These are phyloP conservation scores for Trichomonas vaginalis DNA, from an alignment of 208 protist genomes.

Conservation along the genomic window DNA sequence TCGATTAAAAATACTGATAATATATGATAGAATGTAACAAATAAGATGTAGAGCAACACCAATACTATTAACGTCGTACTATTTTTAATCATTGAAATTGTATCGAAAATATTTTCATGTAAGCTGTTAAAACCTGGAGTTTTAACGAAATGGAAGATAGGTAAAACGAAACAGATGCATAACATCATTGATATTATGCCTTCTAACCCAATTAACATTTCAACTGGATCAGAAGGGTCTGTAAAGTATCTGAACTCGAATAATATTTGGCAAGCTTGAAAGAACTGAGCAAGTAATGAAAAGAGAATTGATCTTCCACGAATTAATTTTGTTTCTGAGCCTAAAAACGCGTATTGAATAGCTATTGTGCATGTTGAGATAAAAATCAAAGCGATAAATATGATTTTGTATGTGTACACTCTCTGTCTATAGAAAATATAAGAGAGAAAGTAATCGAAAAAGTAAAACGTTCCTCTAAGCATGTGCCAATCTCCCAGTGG, in stretches of 20 bases:
- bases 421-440: background rate
- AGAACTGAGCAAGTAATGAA: background rate
- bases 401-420: background rate
- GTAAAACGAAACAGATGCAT: background rate
- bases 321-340: background rate
- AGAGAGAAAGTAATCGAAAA: background rate
- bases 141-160: background rate
- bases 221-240: background rate
- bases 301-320: background rate
- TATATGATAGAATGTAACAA: background rate
- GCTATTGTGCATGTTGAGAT: background rate
- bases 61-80: background rate
- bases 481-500: background rate
- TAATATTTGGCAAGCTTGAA: background rate
- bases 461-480: background rate
- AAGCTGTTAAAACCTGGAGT: background rate
- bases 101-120: background rate
- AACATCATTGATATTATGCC: background rate
- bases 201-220: background rate
- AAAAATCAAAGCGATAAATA: background rate
- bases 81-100: background rate
- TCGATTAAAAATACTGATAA: background rate
- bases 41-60: background rate
- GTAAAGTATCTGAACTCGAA: background rate
- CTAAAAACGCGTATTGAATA: background rate